Percentiles rank a stretch among this genome's conserved stretches.
Conservation (phyloP, 805 yeast genomes). For the Suhomyces pyralidae region DNA sequence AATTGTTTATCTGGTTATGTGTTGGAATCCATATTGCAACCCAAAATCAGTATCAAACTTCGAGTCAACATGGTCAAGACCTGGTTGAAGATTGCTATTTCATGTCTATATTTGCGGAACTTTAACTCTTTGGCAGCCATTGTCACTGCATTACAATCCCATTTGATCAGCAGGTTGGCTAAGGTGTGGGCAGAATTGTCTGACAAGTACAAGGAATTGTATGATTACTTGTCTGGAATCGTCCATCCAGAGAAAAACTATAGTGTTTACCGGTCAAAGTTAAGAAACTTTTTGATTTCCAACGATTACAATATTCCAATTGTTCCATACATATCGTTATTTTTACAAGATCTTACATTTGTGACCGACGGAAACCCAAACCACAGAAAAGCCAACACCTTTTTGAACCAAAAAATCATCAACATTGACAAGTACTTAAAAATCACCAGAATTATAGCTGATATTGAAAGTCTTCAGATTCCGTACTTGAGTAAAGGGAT, state of each 20-base stretch:
- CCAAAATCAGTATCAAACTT: conserved; percentile 44
- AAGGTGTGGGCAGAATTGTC: conserved; percentile 57
- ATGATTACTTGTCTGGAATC: conserved; percentile 61
- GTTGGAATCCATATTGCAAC: conserved; percentile 62
- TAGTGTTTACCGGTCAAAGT: conserved; percentile 60
- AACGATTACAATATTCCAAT: conserved; percentile 56
- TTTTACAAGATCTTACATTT: conserved; percentile 75
- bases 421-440: conserved; percentile 73
- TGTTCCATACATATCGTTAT: conserved; percentile 74
- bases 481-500: conserved; percentile 41
- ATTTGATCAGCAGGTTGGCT: conserved; percentile 61
- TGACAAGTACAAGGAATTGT: conserved; percentile 59
- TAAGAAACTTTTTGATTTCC: conserved; percentile 51
- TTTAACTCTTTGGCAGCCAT: conserved; percentile 79
- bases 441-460: conserved; percentile 62
- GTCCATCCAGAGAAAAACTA: conserved; percentile 76
- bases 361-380: conserved; percentile 80
- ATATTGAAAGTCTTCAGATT: conserved; percentile 65
- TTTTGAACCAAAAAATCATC: conserved; percentile 56
- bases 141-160: conserved; percentile 72
- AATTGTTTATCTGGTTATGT: conserved; percentile 71
- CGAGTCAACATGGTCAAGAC: conserved; percentile 56
- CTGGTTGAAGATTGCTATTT: conserved; percentile 73
- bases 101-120: conserved; percentile 69
- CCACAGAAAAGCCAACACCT: conserved; percentile 57